Evolutionary conservation across 2,329 filamentous ascomycete species (phyloP), one percentile per base, ranked within the genome.

Genomic region (Zymoseptoria pseudotritici): DNA sequence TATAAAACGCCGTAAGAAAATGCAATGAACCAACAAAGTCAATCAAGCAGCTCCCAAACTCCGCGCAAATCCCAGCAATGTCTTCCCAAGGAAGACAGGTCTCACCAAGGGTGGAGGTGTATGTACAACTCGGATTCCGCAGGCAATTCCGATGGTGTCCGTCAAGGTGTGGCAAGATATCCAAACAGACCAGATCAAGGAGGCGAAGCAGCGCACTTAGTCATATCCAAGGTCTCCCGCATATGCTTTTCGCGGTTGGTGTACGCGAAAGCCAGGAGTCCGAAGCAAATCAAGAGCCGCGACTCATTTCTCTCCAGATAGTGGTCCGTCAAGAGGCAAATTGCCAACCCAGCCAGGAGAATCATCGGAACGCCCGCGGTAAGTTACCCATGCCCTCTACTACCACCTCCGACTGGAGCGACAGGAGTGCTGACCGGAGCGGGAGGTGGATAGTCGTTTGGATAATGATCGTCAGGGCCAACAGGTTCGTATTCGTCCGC

Each of bases 401-500:
- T 61, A 17, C 59, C 61, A 29, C 61, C 59, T 53, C 56, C 61
- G 19, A 57, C 58, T 11, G 61, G 61, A 13, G 60, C 61, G 6
- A 58, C 54, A 8, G 64, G 64, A 31, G 62, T 66, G 50, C 62
- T 60, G 19, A 58, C 59, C 4, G 67, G 65, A 50, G 64, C 65
- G 10, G 67, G 67, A 2, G 66, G 67, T 36, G 66, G 66, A 55
- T 67, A 66, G 54, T 67, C 66, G 29, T 64, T 62, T 56, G 63
- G 62, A 46, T 68, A 66, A 13, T 65, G 59, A 50, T 68, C 66
- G 52, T 68, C 64, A 10, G 64, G 64, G 1, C 64, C 66, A 11
- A 69, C 63, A 50, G 66, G 66, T 56, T 69, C 67, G 54, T 70
- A 69, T 49, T 69, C 67, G 36, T 69, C 67, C 29, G 65, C 69